Conservation (phyloP, 306 rosid species). For the Fragaria nilgerrensis region DNA sequence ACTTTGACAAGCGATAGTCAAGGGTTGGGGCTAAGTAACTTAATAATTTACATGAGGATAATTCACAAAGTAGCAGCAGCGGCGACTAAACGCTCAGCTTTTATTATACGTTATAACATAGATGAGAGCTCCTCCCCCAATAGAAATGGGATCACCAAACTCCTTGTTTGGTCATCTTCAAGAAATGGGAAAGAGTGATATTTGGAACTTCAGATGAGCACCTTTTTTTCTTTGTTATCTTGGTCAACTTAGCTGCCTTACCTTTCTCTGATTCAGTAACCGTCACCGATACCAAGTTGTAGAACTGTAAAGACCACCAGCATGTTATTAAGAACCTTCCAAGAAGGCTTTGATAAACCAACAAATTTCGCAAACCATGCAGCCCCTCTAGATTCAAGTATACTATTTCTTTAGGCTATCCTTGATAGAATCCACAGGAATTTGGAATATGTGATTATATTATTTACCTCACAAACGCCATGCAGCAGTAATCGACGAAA, state of each 20-base stretch:
- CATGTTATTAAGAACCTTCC: neutral
- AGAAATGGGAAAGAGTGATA: conserved; percentile 62
- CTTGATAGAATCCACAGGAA: neutral
- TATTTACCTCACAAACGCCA: conserved; percentile 90
- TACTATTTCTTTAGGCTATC: neutral
- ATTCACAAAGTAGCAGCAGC: neutral
- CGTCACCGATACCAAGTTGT: conserved; percentile 70
- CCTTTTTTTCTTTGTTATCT: conserved; percentile 60
- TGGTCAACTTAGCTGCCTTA: conserved; percentile 53
- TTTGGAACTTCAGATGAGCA: conserved; percentile 51
- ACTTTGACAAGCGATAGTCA: conserved; percentile 30
- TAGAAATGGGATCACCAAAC: conserved; percentile 50
- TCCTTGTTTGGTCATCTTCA: conserved; percentile 88
- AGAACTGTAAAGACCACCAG: conserved; percentile 54
- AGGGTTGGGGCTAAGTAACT: conserved; percentile 1
- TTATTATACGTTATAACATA: conserved; percentile 28
- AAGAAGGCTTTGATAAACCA: neutral
- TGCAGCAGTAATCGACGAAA: conserved; percentile 81
- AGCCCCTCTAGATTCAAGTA: neutral
- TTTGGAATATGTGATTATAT: neutral
- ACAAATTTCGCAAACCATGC: neutral
- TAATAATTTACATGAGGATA: conserved; percentile 23
- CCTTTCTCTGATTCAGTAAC: conserved; percentile 31
- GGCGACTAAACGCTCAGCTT: conserved; percentile 5
- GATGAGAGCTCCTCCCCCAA: conserved; percentile 14